Evolutionary conservation across 208 protist species (phyloP).

Genomic region (Acanthamoeba healyi): DNA sequence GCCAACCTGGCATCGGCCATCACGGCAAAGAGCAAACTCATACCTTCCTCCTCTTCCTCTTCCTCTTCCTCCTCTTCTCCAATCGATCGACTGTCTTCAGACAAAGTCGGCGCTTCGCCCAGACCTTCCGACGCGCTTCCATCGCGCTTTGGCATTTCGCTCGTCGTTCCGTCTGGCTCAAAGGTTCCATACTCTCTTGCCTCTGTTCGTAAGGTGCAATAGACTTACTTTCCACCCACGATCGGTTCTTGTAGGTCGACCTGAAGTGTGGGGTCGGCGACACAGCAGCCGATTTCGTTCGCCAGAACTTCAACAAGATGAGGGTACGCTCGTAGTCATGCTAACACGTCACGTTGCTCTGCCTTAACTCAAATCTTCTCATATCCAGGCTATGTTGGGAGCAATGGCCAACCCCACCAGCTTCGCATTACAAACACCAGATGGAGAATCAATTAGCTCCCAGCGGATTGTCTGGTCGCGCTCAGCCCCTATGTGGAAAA

Average conservation of each 20-base stretch:
- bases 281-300: constrained; percentile 8
- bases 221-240: background rate
- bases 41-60: background rate
- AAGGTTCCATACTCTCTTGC: background rate
- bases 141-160: background rate
- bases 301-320: background rate
- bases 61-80: background rate
- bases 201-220: background rate
- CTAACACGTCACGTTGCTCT: too few relatives aligned
- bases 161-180: background rate
- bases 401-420: background rate
- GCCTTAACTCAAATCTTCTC: too few relatives aligned
- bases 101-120: background rate
- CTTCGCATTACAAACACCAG: background rate
- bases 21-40: background rate
- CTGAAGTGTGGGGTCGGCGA: background rate
- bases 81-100: background rate
- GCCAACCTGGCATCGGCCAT: constrained; percentile 39
- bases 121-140: background rate
- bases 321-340: background rate
- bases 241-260: background rate
- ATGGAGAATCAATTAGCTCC: background rate
- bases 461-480: background rate
- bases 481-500: background rate
- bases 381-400: background rate